Base-by-base conservation (phyloP, 208 protist genomes). In the Porcisia deanei region DNA sequence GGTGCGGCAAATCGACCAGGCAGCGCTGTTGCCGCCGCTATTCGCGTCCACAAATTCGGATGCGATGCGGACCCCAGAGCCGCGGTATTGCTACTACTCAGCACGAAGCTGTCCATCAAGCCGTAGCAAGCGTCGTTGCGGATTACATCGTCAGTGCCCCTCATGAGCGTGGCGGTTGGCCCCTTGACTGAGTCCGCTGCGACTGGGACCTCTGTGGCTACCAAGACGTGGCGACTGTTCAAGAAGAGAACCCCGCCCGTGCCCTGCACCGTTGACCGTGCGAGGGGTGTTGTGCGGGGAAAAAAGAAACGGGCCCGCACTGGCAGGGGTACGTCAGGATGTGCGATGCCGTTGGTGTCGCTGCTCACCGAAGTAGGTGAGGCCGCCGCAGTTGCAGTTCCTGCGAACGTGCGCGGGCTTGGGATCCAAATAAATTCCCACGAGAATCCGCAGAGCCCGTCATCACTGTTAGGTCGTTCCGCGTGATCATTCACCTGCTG, bases 221-320 rank as follows among this genome's bases (percentile, higher is more conserved):
- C 66, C n/a, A 93, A 75, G 22, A 89, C 85, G 41, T 90, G 81
- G 20, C 86, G 81, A 30, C 86, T 81, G 37, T 78, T 86, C 57
- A 85, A 7, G 64, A 93, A 91, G 9, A 88, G 14, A 65, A 93
- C 74, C 18, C 89, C 89, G 7, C 83, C 74, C 4, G 61, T 64
- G 43, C 74, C 82, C 7, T 49, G 54, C 34, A 76, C 20, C 20
- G 77, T 82, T 4, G 71, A 60, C 39, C 0, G 41, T 39, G 73
- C 22, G 41, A 75, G 73, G 2, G 68, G 67, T 4, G 66, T 57
- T 10, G 72, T 53, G 12, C 72, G 65, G 16, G 67, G 63, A 18
- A 77, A 77, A n/a, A n/a, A 54, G 41, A 82, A 82, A 52, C 67
- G 72, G 4, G 59, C 73, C 14, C 39, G 63, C 30, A 41, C 41